phyloP scores from a whole-genome alignment of 179 eudicot species.

The Patellifolia procumbens region DNA sequence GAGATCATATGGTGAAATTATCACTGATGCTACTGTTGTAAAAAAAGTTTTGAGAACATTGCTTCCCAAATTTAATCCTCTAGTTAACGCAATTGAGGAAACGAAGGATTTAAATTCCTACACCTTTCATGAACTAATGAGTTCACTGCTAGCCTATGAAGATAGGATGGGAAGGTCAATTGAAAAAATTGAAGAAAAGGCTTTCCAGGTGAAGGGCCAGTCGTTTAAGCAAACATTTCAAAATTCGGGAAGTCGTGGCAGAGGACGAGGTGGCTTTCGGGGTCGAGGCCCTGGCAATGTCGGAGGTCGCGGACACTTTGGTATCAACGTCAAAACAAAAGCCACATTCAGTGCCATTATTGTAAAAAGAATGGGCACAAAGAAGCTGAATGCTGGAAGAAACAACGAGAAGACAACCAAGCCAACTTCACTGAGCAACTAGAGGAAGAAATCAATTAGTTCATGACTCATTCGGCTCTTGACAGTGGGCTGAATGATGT shows the following conservation, averaged over 20 bases:
- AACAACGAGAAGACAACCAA: too few species aligned
- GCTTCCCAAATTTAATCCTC: background rate
- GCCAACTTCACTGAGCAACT: too few species aligned
- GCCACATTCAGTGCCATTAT: background rate
- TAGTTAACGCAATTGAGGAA: constrained; percentile 12
- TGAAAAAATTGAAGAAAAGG: background rate
- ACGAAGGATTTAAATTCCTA: constrained; percentile 4
- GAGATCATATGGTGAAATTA: constrained; percentile 12
- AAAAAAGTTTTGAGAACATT: constrained; percentile 11
- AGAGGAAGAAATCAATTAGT: too few species aligned
- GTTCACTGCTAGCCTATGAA: constrained; percentile 19
- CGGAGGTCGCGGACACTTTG: background rate
- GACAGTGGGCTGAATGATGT: too few species aligned
- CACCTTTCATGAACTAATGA: constrained; percentile 26
- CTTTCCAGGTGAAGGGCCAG: background rate
- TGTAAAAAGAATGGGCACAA: background rate
- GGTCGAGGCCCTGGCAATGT: background rate
- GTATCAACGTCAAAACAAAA: background rate
- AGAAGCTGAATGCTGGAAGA: background rate
- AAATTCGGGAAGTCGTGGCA: background rate
- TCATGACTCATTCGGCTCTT: too few species aligned
- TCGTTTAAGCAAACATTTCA: background rate
- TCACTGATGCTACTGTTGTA: constrained; percentile 1
- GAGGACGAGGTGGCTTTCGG: background rate
- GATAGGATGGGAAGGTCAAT: background rate